These are phyloP conservation scores for Candida incommunis DNA, from an alignment of 805 yeast genomes.

Conservation along the genomic window DNA sequence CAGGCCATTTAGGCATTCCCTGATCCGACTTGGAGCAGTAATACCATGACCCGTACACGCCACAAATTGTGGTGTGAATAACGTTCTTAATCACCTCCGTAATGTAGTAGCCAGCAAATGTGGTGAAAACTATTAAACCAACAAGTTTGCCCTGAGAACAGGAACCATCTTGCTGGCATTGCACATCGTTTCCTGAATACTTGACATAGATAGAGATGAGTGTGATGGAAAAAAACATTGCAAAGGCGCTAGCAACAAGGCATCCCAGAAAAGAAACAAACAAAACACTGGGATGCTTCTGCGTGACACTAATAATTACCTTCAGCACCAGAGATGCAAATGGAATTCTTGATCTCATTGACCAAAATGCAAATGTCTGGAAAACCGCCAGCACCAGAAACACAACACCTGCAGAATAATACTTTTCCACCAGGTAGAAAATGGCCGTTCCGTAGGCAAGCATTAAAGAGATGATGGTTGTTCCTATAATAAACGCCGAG, in stretches of 20 bases:
- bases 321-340: slow-evolving; percentile 56
- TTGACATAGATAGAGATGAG: slow-evolving; percentile 68
- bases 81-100: slow-evolving; percentile 72
- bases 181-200: slow-evolving; percentile 31
- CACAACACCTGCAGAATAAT: slow-evolving; percentile 72
- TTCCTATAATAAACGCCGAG: slow-evolving; percentile 47
- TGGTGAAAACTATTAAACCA: slow-evolving; percentile 56
- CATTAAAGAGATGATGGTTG: slow-evolving; percentile 51
- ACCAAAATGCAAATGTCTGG: slow-evolving; percentile 61
- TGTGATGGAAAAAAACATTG: slow-evolving; percentile 49
- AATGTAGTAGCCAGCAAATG: slow-evolving; percentile 73
- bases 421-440: slow-evolving; percentile 49
- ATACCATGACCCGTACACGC: slow-evolving; percentile 86
- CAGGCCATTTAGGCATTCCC: slow-evolving; percentile 69
- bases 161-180: slow-evolving; percentile 27
- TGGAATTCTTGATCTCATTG: slow-evolving; percentile 56
- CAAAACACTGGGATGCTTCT: slow-evolving; percentile 54
- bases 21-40: slow-evolving; percentile 62
- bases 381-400: slow-evolving; percentile 51
- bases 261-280: slow-evolving; percentile 48
- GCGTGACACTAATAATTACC: slow-evolving; percentile 66
- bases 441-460: slow-evolving; percentile 67
- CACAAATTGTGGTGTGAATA: slow-evolving; percentile 69
- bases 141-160: slow-evolving; percentile 47
- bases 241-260: slow-evolving; percentile 44